phyloP scores from a whole-genome alignment of 371 early-diverging fungal genomes.

The Smittium mucronatum region DNA sequence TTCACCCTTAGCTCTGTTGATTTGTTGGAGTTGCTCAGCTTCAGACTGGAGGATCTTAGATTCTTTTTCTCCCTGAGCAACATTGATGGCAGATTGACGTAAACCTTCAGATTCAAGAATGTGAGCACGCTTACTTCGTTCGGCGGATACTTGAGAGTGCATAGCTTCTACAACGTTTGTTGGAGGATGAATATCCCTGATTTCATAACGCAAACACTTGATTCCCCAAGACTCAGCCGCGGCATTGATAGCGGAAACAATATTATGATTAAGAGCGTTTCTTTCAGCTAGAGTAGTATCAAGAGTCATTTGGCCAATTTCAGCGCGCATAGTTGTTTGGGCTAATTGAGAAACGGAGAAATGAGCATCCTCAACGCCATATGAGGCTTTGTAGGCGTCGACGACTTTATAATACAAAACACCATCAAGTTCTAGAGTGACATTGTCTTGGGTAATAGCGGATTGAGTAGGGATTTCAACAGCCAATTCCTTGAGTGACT shows the following conservation, averaged over 20 bases:
- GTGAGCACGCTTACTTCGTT: conserved; percentile 90
- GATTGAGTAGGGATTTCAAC: conserved; percentile 88
- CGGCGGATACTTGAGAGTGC: conserved; percentile 96
- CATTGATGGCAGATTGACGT: conserved; percentile 92
- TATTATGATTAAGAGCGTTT: conserved; percentile 78
- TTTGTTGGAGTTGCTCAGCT: conserved; percentile 74
- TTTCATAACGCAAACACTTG: conserved; percentile 83
- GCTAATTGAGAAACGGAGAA: conserved; percentile 92
- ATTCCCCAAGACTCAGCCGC: conserved; percentile 95
- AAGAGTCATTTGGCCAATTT: conserved; percentile 94
- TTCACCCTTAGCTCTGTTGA: conserved; percentile 79
- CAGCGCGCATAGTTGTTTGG: conserved; percentile 96
- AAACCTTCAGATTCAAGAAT: conserved; percentile 90
- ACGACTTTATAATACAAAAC: conserved; percentile 87
- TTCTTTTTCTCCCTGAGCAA: conserved; percentile 91
- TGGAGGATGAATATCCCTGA: conserved; percentile 93
- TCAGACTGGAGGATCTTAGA: conserved; percentile 88
- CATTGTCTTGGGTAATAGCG: conserved; percentile 94
- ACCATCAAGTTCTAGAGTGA: conserved; percentile 89
- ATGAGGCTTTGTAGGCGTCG: conserved; percentile 93
- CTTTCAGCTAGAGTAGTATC: conserved; percentile 93
- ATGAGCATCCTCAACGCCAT: conserved; percentile 91
- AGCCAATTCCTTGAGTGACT: conserved; percentile 89
- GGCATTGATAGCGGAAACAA: conserved; percentile 87
- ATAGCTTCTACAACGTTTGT: conserved; percentile 88